Evolutionary conservation across 2,329 filamentous ascomycete species (phyloP), one percentile per base, ranked within the genome.

Genomic region (Stagonosporopsis vannaccii): DNA sequence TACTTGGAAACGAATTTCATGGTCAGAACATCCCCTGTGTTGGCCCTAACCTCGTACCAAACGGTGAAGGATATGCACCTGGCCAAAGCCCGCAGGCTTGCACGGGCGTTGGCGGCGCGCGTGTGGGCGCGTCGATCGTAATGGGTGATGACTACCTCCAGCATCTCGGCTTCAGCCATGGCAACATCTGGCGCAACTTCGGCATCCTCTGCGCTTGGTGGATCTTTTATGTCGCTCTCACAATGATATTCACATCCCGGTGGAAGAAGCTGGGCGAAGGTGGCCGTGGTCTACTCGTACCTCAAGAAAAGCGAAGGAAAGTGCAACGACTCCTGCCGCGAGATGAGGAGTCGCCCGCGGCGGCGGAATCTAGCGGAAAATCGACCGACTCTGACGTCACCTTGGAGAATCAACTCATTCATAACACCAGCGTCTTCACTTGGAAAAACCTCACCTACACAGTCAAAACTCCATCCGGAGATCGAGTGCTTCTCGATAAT

Each of bases 361-460:
- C 2, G 17, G 15, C 17, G 15, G 15, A 17, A 17, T 83, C 35
- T 32, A 47, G 40, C 28, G 30, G 42, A 19, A 28, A 49, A 4
- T 39, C 51, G 12, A 19, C 39, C 5, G 32, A 32, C 12, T 52
- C 52, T 23, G 25, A 46, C 9, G 44, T 41, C 0, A 46, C 47
- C 28, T 42, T 19, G 72, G 78, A 46, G 71, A 25, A 72, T 6
- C 71, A 80, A 35, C 78, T 90, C 1, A 73, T 87, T 17, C 82
- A 82, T 20, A 90, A 90, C 44, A 46, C 44, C 22, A 26, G 20
- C 15, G 22, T 46, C 4, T 90, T 96, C 50, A 92, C 90, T 1
- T 86, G 84, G 84, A 71, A 76, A 33, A 75, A 84, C 58, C 78
- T 86, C 4, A 75, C 73, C 15, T 84, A 84, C 54, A 80, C 86